Evolutionary conservation across 176 grass and related monocot species (phyloP).

Genomic region (Juncus effusus): DNA sequence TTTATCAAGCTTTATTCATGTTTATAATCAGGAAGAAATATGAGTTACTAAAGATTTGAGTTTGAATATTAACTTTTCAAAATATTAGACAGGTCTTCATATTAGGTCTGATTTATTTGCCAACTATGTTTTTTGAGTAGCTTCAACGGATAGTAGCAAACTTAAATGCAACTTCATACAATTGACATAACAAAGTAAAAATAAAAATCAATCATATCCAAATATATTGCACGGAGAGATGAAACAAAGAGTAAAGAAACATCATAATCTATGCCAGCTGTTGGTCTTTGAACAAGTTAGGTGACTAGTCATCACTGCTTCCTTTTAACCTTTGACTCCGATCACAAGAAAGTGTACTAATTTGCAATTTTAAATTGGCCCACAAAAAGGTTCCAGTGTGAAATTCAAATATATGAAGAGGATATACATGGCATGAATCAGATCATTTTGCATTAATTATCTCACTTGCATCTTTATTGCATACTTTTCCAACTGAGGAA

Average conservation of each 20-base stretch:
- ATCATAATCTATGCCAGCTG: slow-evolving; percentile 2
- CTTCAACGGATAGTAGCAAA: slow-evolving; percentile 7
- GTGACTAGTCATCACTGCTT: slow-evolving; percentile 9
- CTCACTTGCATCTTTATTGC: not conserved
- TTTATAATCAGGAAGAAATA: too few species aligned
- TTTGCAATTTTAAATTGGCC: slow-evolving; percentile 1
- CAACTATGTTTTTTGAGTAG: slow-evolving; percentile 10
- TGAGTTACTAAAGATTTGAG: too few species aligned
- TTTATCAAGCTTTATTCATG: too few species aligned
- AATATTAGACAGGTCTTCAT: not conserved
- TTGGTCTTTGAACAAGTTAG: slow-evolving; percentile 20
- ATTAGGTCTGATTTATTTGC: not conserved
- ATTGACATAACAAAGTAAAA: not conserved
- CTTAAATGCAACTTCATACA: slow-evolving; percentile 2
- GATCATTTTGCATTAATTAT: too few species aligned
- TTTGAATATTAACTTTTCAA: too few species aligned
- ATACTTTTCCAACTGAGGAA: not conserved
- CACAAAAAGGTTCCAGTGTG: not conserved
- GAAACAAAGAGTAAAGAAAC: slow-evolving; percentile 11
- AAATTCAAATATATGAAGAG: too few species aligned
- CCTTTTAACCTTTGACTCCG: not conserved
- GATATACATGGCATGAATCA: too few species aligned
- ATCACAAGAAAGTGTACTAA: not conserved
- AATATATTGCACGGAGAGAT: not conserved
- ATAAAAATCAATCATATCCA: slow-evolving; percentile 4